Conservation (phyloP, 805 yeast species). For the Ogataea paraovalis region DNA sequence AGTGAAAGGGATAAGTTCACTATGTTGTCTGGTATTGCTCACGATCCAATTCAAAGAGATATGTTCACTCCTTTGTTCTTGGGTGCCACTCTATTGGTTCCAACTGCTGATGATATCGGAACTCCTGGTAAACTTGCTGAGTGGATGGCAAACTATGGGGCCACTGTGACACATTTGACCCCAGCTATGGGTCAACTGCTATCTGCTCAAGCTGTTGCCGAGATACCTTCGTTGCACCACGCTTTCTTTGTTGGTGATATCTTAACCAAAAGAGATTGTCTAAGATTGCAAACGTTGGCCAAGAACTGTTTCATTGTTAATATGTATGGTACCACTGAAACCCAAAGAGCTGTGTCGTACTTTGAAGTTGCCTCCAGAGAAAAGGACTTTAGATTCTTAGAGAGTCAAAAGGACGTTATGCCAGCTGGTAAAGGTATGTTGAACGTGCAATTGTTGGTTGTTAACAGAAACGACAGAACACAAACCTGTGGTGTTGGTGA, state of each 20-base stretch:
- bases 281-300: constrained; percentile 87
- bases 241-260: constrained; percentile 99
- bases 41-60: constrained; percentile 98
- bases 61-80: constrained; percentile 96
- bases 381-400: constrained; percentile 67
- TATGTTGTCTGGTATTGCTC: constrained; percentile 98
- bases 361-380: constrained; percentile 78
- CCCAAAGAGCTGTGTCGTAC: constrained; percentile 96
- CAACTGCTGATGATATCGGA: constrained; percentile 96
- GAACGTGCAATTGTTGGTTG: constrained; percentile 91
- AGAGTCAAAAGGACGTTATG: constrained; percentile 87
- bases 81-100: constrained; percentile 91
- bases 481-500: constrained; percentile 98
- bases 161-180: constrained; percentile 95
- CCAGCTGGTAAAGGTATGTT: constrained; percentile 99
- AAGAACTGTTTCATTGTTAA: constrained; percentile 86
- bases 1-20: constrained; percentile 84
- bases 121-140: constrained; percentile 97
- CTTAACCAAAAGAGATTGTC: constrained; percentile 93
- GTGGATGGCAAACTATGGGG: constrained; percentile 91
- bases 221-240: constrained; percentile 82
- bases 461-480: constrained; percentile 81
- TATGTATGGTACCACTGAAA: constrained; percentile 99
- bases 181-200: constrained; percentile 99
- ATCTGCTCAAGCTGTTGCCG: constrained; percentile 90